Base-by-base conservation (phyloP, 192 early-diverging fungal genomes). In the Kickxella alabastrina region DNA sequence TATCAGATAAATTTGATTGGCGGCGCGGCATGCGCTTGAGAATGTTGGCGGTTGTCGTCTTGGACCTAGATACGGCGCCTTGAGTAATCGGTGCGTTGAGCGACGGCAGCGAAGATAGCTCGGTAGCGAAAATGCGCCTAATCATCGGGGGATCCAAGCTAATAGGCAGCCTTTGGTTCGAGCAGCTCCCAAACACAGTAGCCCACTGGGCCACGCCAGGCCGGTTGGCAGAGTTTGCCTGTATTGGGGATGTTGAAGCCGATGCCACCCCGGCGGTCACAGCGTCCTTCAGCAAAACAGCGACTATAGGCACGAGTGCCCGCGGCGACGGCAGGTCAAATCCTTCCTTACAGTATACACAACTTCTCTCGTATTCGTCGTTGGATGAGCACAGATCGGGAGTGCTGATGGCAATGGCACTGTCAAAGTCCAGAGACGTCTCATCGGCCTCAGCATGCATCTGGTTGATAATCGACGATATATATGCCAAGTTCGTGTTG, bases 231-330 rank as follows among this genome's bases (percentile, higher is more conserved):
- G 6, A 35, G 26, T 10, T 32, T n/a, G n/a, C n/a, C n/a, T n/a
- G n/a, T 36, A 26, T 35, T n/a, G 31, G 43, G 35, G 36, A 45
- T 24, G 17, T 37, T 43, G 17, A 35, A 44, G 37, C 45, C 45
- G 26, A 31, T 27, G 38, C 44, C 27, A 48, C 56, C 31, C 56
- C 61, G 4, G 67, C 39, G 8, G 69, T 56, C 18, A 65, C 63
- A 6, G 70, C 70, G 35, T 74, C 70, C 38, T 74, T 74, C 24
- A 74, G 47, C 40, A 74, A 63, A 36, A 74, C 70, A 6, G 70
- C 70, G 18, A 74, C 59, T n/a, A 74, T 66, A 23, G 71, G 71
- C 27, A 75, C 65, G n/a, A 75, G 49, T 1, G 59, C 47, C 21
- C 71, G 54, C 15, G 64, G 58, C 29, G 71, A 41, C 22, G 71